phyloP scores from a whole-genome alignment of 2,329 filamentous ascomycete species.

The Sporothrix phasma region DNA sequence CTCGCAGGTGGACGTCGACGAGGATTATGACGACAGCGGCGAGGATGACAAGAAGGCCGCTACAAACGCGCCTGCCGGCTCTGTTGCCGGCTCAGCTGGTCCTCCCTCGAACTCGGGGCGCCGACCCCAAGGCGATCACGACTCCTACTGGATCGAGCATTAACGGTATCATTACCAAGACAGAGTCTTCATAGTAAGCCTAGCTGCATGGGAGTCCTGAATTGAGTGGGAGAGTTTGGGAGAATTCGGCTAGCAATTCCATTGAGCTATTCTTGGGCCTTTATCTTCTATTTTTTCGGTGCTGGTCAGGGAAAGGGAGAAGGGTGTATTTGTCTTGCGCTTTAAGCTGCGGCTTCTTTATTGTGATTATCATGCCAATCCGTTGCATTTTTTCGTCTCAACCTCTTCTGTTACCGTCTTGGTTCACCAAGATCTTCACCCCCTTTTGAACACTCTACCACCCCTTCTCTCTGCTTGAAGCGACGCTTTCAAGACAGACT shows the following conservation, averaged over 20 bases:
- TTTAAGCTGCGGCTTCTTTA: background rate
- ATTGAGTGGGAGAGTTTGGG: background rate
- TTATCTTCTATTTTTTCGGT: background rate
- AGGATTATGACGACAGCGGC: conserved; percentile 91
- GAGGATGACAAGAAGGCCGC: conserved; percentile 65
- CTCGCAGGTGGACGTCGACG: conserved; percentile 91
- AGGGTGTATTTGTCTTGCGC: background rate
- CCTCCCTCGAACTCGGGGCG: conserved; percentile 33
- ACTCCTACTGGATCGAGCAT: conserved; percentile 39
- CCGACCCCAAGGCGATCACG: conserved; percentile 42
- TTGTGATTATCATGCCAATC: background rate
- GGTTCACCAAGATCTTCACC: background rate
- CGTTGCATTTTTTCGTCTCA: background rate
- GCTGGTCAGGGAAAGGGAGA: no score
- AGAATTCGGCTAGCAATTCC: background rate
- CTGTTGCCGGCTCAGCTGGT: conserved; percentile 18
- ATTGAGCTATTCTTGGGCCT: background rate
- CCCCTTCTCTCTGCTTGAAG: background rate
- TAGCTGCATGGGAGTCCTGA: background rate
- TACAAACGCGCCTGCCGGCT: background rate
- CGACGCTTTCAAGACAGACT: background rate
- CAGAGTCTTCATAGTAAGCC: conserved; percentile 29
- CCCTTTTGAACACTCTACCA: background rate
- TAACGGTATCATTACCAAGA: conserved; percentile 42
- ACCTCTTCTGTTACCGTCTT: background rate